Percentiles rank a stretch among this genome's conserved stretches.
phyloP scores from a whole-genome alignment of 495 filamentous ascomycete species.

The Chaetomium fimeti region DNA sequence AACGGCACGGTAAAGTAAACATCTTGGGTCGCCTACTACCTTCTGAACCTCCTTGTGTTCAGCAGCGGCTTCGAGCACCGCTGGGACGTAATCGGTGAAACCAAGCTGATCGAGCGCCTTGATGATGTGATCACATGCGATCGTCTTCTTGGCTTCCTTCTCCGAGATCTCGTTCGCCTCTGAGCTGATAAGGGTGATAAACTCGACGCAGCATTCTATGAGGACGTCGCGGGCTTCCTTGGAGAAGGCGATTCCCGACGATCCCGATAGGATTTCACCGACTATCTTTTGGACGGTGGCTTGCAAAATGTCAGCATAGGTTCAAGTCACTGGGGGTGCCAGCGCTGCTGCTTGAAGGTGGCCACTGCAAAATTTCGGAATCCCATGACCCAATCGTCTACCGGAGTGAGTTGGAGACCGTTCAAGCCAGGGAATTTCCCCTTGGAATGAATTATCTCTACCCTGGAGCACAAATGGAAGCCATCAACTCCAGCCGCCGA shows the following conservation, averaged over 20 bases:
- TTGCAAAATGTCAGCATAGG: conserved; percentile 37
- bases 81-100: conserved; percentile 83
- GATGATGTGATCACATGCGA: conserved; percentile 93
- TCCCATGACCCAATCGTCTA: neutral
- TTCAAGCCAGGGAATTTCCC: neutral
- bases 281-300: conserved; percentile 98
- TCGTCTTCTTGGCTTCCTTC: conserved; percentile 98
- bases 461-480: conserved; percentile 3
- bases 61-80: conserved; percentile 80
- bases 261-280: conserved; percentile 79
- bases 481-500: conserved; percentile 11
- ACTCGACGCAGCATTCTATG: conserved; percentile 98
- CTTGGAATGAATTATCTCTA: neutral
- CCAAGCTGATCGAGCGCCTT: conserved; percentile 87
- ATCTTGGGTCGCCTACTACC: conserved; percentile 56
- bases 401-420: neutral
- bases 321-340: neutral
- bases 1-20: neutral
- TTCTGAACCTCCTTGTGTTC: conserved; percentile 92
- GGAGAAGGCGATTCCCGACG: conserved; percentile 66
- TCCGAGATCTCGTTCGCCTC: conserved; percentile 98
- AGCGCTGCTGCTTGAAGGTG: neutral
- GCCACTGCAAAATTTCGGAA: conserved; percentile 2
- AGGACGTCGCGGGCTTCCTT: conserved; percentile 93
- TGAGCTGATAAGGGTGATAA: conserved; percentile 94